A percentile compares a stretch with the other conserved stretches of the same genome.
Conservation (phyloP, 2,329 filamentous ascomycete species). For the Pestalotiopsis sp. region DNA sequence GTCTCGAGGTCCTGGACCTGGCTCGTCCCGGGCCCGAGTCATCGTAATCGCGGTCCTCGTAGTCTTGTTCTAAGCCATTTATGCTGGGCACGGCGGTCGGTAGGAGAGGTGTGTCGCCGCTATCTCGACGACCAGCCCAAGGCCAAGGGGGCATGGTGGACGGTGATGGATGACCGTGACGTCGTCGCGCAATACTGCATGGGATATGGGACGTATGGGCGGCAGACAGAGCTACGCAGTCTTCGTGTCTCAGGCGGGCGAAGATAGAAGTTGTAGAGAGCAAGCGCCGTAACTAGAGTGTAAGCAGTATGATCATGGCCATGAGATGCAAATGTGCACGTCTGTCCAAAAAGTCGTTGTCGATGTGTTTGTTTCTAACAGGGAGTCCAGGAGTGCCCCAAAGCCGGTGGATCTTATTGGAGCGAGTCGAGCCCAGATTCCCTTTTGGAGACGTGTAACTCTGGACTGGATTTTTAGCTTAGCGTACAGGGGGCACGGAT, state of each 20-base stretch:
- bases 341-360: not conserved
- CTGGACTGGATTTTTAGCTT: constrained; percentile 9
- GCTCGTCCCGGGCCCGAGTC: constrained; percentile 34
- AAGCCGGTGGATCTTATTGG: not conserved
- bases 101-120: constrained; percentile 37
- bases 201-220: not conserved
- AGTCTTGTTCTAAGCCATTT: constrained; percentile 30
- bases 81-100: constrained; percentile 37
- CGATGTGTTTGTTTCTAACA: not conserved
- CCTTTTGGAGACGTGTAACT: constrained; percentile 14
- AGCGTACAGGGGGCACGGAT: not conserved
- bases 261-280: not conserved
- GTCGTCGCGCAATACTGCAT: constrained; percentile 19
- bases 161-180: constrained; percentile 21
- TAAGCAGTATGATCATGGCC: not conserved
- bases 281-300: not conserved
- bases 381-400: not conserved
- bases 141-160: constrained; percentile 41
- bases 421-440: constrained; percentile 2
- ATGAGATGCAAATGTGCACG: not conserved
- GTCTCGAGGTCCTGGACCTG: constrained; percentile 33
- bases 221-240: not conserved
- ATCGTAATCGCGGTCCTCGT: constrained; percentile 24
- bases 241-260: not conserved
- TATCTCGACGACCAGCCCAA: constrained; percentile 34